Percentiles rank a stretch among this genome's conserved stretches.
Evolutionary conservation across 805 yeast genomes (phyloP).

Genomic region (Starmerella lactis-condensi): DNA sequence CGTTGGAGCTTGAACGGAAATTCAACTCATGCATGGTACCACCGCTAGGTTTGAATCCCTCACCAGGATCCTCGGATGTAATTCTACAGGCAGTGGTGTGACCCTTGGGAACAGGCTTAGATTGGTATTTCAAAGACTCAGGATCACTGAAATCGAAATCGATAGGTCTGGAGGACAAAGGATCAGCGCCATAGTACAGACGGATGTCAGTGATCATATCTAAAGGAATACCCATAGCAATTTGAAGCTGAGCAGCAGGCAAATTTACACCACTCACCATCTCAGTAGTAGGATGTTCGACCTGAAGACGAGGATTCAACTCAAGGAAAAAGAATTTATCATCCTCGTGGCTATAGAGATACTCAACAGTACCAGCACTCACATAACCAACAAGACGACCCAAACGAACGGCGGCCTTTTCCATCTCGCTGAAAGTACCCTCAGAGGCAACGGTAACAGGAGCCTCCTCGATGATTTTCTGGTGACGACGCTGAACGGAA

Average conservation of each 20-base stretch:
- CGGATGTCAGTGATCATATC: conserved; percentile 88
- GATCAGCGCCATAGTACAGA: conserved; percentile 84
- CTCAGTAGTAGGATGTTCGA: conserved; percentile 99
- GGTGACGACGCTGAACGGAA: conserved; percentile 98
- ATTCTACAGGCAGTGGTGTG: conserved; percentile 98
- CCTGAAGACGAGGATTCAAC: conserved; percentile 95
- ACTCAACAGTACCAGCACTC: conserved; percentile 98
- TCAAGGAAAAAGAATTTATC: conserved; percentile 92
- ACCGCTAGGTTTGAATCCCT: conserved; percentile 96
- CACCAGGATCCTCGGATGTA: conserved; percentile 97
- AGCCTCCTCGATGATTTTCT: conserved; percentile 96
- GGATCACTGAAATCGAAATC: conserved; percentile 75
- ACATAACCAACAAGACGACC: conserved; percentile 96
- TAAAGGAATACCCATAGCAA: conserved; percentile 98
- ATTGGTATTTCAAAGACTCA: conserved; percentile 55
- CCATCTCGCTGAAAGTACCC: conserved; percentile 80
- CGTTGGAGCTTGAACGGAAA: conserved; percentile 91
- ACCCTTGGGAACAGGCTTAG: conserved; percentile 90
- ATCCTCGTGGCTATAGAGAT: conserved; percentile 81
- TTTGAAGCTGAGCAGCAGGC: conserved; percentile 96
- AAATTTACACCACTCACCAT: conserved; percentile 97
- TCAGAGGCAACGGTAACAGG: conserved; percentile 88
- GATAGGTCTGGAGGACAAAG: conserved; percentile 73
- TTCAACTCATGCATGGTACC: conserved; percentile 92
- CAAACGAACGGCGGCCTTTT: conserved; percentile 88